Conservation (phyloP, 2,329 filamentous ascomycete species). For the Fusarium pseudonygamai region DNA sequence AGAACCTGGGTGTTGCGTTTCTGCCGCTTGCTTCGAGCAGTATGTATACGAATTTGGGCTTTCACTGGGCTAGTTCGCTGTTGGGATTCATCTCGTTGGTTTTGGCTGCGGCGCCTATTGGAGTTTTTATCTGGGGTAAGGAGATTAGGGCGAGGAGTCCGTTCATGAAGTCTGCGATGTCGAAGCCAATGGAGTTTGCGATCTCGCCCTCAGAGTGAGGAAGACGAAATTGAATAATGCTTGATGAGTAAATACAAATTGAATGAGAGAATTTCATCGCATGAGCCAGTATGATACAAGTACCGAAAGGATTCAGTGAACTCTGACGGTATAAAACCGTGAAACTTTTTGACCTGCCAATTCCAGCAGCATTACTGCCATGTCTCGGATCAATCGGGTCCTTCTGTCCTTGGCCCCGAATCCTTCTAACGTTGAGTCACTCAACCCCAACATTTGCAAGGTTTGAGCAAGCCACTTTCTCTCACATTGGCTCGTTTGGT, state of each 20-base stretch:
- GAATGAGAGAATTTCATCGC: neutral
- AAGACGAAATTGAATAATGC: accelerated
- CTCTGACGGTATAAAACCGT: accelerated
- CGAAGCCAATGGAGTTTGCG: slow-evolving; percentile 11
- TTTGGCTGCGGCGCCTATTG: slow-evolving; percentile 18
- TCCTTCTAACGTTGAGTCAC: neutral
- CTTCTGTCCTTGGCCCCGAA: neutral
- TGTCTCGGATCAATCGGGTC: neutral
- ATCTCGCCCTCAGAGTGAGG: neutral
- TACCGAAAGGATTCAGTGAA: accelerated
- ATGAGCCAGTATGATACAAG: neutral
- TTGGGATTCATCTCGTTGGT: slow-evolving; percentile 20
- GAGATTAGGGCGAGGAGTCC: slow-evolving; percentile 28
- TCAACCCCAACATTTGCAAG: neutral
- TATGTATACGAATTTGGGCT: slow-evolving; percentile 27
- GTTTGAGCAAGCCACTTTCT: neutral
- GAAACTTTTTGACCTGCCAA: neutral
- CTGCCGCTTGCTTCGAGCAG: slow-evolving; percentile 24
- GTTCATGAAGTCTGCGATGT: slow-evolving; percentile 24
- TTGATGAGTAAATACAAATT: neutral
- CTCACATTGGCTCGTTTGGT: neutral
- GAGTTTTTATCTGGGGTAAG: slow-evolving; percentile 21
- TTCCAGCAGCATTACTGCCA: accelerated
- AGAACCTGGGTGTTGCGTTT: slow-evolving; percentile 27
- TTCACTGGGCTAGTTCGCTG: slow-evolving; percentile 28